A percentile compares a stretch with the other conserved stretches of the same genome.
Conservation (phyloP, 768 basidiomycete species). For the Psilocybe subaeruginosa region DNA sequence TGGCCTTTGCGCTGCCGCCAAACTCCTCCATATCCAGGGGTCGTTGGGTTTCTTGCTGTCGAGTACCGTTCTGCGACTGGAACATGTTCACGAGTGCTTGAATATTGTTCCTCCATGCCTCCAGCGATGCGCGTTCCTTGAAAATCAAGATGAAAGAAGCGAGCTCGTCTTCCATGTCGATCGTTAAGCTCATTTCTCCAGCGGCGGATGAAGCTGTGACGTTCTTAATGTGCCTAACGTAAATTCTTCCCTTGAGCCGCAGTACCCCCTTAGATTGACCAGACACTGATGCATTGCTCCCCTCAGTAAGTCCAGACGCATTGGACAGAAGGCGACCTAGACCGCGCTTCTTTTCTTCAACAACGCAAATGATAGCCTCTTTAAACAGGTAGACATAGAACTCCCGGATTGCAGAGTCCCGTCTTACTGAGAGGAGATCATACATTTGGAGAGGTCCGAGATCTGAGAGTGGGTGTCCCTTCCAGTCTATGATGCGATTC, state of each 20-base stretch:
- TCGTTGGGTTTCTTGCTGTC: slow-evolving; percentile 37
- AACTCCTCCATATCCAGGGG: slow-evolving; percentile 73
- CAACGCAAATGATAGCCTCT: slow-evolving; percentile 97
- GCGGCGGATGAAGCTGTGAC: slow-evolving; percentile 79
- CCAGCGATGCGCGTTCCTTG: slow-evolving; percentile 85
- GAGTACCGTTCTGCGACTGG: slow-evolving; percentile 54
- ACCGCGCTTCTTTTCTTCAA: slow-evolving; percentile 91
- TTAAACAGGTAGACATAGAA: slow-evolving; percentile 97
- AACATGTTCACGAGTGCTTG: slow-evolving; percentile 75
- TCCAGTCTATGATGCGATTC: slow-evolving; percentile 94
- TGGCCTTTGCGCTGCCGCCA: slow-evolving; percentile 74
- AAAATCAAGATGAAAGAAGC: slow-evolving; percentile 97
- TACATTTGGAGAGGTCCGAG: slow-evolving; percentile 92
- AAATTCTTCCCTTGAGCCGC: slow-evolving; percentile 93
- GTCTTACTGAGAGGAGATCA: slow-evolving; percentile 86
- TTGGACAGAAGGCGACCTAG: slow-evolving; percentile 74
- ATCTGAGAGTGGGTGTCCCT: slow-evolving; percentile 88
- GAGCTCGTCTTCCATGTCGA: slow-evolving; percentile 97
- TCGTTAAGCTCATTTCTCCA: slow-evolving; percentile 91
- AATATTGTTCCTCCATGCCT: slow-evolving; percentile 87
- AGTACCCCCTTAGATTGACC: slow-evolving; percentile 68
- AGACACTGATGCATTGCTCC: slow-evolving; percentile 41
- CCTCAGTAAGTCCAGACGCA: slow-evolving; percentile 58
- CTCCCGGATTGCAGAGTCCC: slow-evolving; percentile 88
- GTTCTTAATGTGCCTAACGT: slow-evolving; percentile 91